phyloP scores from a whole-genome alignment of 78 protist genomes.

The Andalucia godoyi region DNA sequence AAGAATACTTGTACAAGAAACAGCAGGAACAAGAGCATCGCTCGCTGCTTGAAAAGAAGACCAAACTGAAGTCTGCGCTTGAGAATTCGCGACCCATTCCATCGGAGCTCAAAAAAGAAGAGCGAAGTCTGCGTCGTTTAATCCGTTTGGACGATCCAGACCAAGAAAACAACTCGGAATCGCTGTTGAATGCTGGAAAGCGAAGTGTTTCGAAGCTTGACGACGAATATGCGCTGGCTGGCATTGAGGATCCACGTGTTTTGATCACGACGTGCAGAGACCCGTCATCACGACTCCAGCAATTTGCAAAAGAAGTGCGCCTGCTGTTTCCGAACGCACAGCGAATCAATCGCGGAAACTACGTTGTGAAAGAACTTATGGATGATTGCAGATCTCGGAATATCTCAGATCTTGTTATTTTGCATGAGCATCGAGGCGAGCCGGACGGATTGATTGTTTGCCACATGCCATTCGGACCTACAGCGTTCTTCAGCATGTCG shows the following conservation, averaged over 20 bases:
- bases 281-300: slow-evolving; percentile 71
- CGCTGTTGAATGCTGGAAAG: no score
- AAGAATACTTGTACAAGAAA: no score
- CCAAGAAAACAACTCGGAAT: no score
- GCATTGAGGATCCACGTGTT: slow-evolving; percentile 85
- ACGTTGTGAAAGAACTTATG: slow-evolving; percentile 62
- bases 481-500: slow-evolving; percentile 86
- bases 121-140: no score
- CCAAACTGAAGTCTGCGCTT: no score
- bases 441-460: slow-evolving; percentile 90
- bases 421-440: slow-evolving; percentile 93
- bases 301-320: slow-evolving; percentile 89
- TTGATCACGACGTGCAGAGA: slow-evolving; percentile 91
- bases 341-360: slow-evolving; percentile 84
- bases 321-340: slow-evolving; percentile 87
- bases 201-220: no score
- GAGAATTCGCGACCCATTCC: no score
- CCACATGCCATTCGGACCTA: slow-evolving; percentile 99
- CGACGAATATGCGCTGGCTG: slow-evolving; percentile 95
- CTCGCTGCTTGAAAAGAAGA: no score
- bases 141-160: no score
- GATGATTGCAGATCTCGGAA: slow-evolving; percentile 72
- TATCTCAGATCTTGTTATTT: slow-evolving; percentile 89
- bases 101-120: no score
- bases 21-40: no score